Conservation (phyloP, 2,329 filamentous ascomycete genomes). For the Cytospora piceicola region DNA sequence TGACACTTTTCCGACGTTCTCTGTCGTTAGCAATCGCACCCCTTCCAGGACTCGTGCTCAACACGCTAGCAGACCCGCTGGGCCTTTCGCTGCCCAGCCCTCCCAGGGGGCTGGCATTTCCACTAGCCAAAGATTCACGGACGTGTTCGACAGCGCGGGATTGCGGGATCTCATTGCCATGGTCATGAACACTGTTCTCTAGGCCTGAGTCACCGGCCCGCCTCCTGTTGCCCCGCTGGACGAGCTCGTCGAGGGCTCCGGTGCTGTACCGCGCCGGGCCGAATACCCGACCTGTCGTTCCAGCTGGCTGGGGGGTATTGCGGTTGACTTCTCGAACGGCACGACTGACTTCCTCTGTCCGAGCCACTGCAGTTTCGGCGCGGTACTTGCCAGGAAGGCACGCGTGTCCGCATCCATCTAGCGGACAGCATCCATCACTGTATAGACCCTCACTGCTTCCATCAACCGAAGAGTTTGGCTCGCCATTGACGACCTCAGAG, state of each 20-base stretch:
- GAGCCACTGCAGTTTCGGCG: conserved; percentile 49
- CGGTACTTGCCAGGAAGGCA: conserved; percentile 63
- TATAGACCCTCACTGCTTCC: conserved; percentile 31
- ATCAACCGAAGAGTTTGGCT: conserved; percentile 30
- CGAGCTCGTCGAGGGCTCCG: conserved; percentile 14
- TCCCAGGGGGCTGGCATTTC: conserved; percentile 8
- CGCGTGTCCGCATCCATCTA: conserved; percentile 68
- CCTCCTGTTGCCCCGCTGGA: conserved; percentile 15
- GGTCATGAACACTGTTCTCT: conserved; percentile 46
- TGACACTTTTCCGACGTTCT: conserved; percentile 67
- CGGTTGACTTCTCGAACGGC: conserved; percentile 46
- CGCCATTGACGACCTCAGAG: conserved; percentile 40
- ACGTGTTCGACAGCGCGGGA: conserved; percentile 65
- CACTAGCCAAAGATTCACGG: conserved; percentile 47
- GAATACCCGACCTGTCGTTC: conserved; percentile 30
- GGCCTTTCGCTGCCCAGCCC: conserved; percentile 39
- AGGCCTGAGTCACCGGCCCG: conserved; percentile 25
- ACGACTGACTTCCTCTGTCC: conserved; percentile 57
- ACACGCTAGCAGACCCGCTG: conserved; percentile 38
- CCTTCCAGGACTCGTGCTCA: conserved; percentile 56
- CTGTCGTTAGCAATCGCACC: conserved; percentile 44
- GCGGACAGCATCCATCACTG: conserved; percentile 63
- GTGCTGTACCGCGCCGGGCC: conserved; percentile 9
- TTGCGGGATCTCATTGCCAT: conserved; percentile 59
- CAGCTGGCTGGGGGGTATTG: conserved; percentile 19